These are phyloP conservation scores for Chytriomyces hyalinus DNA, from an alignment of 192 early-diverging fungal species.

Conservation along the genomic window DNA sequence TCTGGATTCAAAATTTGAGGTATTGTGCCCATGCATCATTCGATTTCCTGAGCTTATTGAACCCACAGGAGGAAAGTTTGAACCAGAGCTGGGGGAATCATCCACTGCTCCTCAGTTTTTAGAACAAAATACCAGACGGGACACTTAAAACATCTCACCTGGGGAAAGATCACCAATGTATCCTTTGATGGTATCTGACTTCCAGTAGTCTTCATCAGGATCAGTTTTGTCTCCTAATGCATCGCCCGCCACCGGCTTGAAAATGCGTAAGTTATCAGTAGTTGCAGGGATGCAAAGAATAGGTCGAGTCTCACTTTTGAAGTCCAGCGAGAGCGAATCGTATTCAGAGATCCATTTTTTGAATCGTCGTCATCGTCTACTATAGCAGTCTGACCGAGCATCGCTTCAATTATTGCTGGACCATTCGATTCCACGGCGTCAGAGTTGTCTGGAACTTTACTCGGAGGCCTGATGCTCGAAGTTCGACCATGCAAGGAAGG, in stretches of 20 bases:
- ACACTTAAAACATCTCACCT: not conserved
- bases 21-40: not conserved
- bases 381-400: not conserved
- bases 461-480: slow-evolving; percentile 20
- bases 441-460: slow-evolving; percentile 21
- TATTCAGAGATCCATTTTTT: not conserved
- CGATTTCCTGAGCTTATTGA: slow-evolving; percentile 1
- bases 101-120: not conserved
- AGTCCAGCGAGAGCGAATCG: not conserved
- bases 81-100: not conserved
- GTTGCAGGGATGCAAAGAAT: too few species aligned
- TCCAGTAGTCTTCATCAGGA: not conserved
- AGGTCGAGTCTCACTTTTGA: too few species aligned
- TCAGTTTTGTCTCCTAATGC: not conserved
- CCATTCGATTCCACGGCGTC: not conserved
- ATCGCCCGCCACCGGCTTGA: not conserved
- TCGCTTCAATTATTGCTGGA: not conserved
- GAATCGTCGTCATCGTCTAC: not conserved
- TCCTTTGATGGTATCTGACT: slow-evolving; percentile 5
- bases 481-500: slow-evolving; percentile 2
- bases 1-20: not conserved
- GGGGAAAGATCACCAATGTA: not conserved
- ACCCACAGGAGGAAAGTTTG: not conserved
- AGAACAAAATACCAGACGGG: not conserved
- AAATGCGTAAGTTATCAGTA: too few species aligned